Conservation (phyloP, 768 basidiomycete genomes). For the Jaapia argillacea region DNA sequence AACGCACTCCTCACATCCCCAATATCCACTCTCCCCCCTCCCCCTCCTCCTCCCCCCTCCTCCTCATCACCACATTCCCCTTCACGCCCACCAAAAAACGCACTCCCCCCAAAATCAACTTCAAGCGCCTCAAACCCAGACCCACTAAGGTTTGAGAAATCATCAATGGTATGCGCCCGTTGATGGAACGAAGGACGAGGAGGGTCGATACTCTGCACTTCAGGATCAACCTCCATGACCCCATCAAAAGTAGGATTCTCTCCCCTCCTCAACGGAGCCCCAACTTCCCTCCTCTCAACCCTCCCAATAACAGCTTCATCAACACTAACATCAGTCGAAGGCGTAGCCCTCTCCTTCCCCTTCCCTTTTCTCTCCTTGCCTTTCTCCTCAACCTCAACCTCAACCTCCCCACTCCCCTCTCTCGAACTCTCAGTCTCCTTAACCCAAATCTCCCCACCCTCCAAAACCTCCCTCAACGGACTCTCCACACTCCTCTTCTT, state of each 20-base stretch:
- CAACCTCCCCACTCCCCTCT: background rate
- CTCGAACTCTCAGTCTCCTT: constrained; percentile 2
- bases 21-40: constrained; percentile 14
- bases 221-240: constrained; percentile 22
- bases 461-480: constrained; percentile 18
- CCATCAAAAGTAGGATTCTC: constrained; percentile 21
- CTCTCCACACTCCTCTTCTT: constrained; percentile 35
- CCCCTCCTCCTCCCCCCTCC: background rate
- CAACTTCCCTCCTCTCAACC: background rate
- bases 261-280: constrained; percentile 6
- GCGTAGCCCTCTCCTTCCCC: background rate
- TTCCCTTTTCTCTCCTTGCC: background rate
- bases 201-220: constrained; percentile 21
- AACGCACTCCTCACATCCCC: constrained; percentile 29
- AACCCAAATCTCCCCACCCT: constrained; percentile 33
- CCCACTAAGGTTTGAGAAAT: too few species aligned
- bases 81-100: too few species aligned
- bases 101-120: constrained; percentile 3
- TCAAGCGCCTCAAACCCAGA: background rate
- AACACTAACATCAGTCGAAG: background rate
- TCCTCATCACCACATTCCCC: too few species aligned
- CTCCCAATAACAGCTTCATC: background rate
- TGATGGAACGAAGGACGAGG: constrained; percentile 17
- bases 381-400: background rate
- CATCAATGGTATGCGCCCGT: constrained; percentile 16